Conservation (phyloP, 1,139 yeast genomes). For the Suhomyces bokatorum region DNA sequence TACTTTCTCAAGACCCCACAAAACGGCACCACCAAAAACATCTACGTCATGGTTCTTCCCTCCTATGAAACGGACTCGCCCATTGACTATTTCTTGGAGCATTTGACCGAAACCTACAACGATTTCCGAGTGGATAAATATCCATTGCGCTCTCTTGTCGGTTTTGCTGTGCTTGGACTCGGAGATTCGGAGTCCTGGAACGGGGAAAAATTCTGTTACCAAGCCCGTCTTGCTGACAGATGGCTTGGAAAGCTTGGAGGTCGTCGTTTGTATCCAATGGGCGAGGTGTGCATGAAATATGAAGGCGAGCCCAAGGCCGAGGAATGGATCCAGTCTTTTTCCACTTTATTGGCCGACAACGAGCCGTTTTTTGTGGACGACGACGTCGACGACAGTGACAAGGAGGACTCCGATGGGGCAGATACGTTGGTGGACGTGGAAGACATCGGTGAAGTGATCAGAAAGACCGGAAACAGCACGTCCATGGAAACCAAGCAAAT, state of each 20-base stretch:
- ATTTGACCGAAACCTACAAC: constrained; percentile 73
- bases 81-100: constrained; percentile 81
- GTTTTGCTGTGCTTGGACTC: constrained; percentile 82
- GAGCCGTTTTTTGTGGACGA: constrained; percentile 57
- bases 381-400: constrained; percentile 40
- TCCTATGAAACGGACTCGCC: constrained; percentile 94
- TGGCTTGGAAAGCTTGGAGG: constrained; percentile 83
- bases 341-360: constrained; percentile 61
- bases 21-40: constrained; percentile 35
- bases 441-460: constrained; percentile 72
- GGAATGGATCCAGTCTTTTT: constrained; percentile 67
- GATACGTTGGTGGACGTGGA: constrained; percentile 71
- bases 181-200: constrained; percentile 87
- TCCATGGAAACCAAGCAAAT: constrained; percentile 61
- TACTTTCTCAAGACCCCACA: constrained; percentile 69
- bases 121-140: constrained; percentile 85
- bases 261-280: constrained; percentile 79
- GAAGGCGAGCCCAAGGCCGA: constrained; percentile 61
- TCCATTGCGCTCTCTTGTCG: constrained; percentile 67
- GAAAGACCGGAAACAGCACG: constrained; percentile 22
- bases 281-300: constrained; percentile 79
- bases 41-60: constrained; percentile 80
- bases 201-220: constrained; percentile 82
- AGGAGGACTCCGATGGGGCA: constrained; percentile 31
- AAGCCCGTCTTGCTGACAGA: constrained; percentile 72